phyloP scores from a whole-genome alignment of 2,329 filamentous ascomycete species.

The Fusarium domesticum region DNA sequence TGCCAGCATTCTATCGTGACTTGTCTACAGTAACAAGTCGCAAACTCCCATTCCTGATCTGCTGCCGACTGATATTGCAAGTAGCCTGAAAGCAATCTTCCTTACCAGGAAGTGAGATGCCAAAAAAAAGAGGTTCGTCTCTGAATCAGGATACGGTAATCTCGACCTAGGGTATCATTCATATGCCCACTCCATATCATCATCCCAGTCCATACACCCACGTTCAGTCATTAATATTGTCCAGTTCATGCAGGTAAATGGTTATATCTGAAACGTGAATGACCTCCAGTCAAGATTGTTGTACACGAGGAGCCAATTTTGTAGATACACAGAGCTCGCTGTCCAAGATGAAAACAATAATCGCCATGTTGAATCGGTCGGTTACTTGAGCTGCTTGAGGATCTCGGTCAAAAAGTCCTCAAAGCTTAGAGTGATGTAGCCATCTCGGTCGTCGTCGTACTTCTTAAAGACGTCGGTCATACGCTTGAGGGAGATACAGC shows the following conservation, averaged over 20 bases:
- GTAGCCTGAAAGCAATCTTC: conserved; percentile 12
- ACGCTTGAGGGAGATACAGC: conserved; percentile 91
- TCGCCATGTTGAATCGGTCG: conserved; percentile 2
- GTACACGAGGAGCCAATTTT: no score
- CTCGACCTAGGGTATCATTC: conserved; percentile 32
- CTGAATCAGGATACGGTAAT: conserved; percentile 24
- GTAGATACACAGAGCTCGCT: not conserved
- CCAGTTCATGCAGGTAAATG: conserved; percentile 3
- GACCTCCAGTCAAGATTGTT: no score
- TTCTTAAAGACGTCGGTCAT: conserved; percentile 99
- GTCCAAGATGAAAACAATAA: not conserved
- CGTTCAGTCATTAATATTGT: conserved; percentile 7
- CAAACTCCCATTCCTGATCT: no score
- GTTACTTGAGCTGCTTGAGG: conserved; percentile 57
- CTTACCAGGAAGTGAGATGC: conserved; percentile 12
- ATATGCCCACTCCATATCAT: conserved; percentile 16
- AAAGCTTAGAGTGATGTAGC: conserved; percentile 81
- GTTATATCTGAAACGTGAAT: no score
- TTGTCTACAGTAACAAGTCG: no score
- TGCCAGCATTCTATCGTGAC: no score
- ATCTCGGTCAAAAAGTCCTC: conserved; percentile 76
- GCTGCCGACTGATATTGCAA: not conserved
- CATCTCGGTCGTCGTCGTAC: conserved; percentile 95
- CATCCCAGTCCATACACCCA: conserved; percentile 1
- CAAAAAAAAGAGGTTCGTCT: conserved; percentile 21